Evolutionary conservation across 306 rosid species (phyloP), one percentile per base, ranked within the genome.

Genomic region (Astragalus membranaceus): DNA sequence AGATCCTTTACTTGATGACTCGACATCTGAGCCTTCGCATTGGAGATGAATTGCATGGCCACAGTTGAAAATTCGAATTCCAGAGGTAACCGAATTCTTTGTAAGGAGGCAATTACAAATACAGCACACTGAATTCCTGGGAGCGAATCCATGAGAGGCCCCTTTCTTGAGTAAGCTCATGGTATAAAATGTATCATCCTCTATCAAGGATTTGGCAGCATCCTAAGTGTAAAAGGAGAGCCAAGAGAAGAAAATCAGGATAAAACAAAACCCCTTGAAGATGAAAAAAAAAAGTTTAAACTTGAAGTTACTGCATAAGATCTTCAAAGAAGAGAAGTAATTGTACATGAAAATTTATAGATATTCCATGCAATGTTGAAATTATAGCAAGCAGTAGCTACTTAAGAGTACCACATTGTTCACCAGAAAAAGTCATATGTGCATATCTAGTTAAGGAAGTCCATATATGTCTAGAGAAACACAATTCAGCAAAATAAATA

Each of bases 151-250:
- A 67, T 91, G 97, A 64, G 97, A 81, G 23, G 99, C 96, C 55
- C 99, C 99, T 71, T 79, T 94, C 88, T 91, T 94, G 72, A 94
- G 96, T 78, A 94, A 73, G 75, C 82, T 89, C 97, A 94, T 91
- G 9, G 91, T 94, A 78, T 94, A 94, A 80, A 87, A 94, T 6
- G 96, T 78, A 75, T 94, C 99, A 77, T 94, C 97, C 80, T 94
- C 96, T 72, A 94, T 88, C 82, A 94, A 77, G 57, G 99, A 89
- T 81, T 87, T 94, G 75, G 99, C 99, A 58, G 99, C 82, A 69
- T 94, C 97, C 97, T 94, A 65, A 55, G 59, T 61, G 43, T 56
- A 49, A 64, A 52, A 60, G 48, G 36, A 72, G 16, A 16, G 15
- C 36, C 49, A 73, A 43, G 37, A 47, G 60, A 61, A 66, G 48